Evolutionary conservation across 352 stramenopile species (phyloP), one percentile per base, ranked within the genome.

Genomic region (Thalassiosira gravida): DNA sequence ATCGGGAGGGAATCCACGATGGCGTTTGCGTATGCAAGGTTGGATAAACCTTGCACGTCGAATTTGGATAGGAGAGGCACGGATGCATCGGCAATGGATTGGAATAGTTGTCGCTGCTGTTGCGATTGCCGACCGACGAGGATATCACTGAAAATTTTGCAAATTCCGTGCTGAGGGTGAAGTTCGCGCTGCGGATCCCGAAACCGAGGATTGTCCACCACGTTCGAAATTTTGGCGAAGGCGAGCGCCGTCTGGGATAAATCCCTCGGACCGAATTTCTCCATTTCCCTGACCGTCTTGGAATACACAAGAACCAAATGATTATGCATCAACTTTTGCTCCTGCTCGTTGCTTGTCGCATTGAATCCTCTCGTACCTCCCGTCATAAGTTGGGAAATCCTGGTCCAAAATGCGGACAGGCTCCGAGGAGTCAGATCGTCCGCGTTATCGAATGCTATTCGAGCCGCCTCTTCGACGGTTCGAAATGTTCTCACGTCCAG

Each of bases 361-460:
- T n/a, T n/a, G n/a, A n/a, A n/a, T n/a, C n/a, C n/a, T n/a, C n/a
- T n/a, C n/a, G n/a, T n/a, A n/a, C n/a, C n/a, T n/a, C n/a, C n/a
- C n/a, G n/a, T n/a, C n/a, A n/a, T n/a, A n/a, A n/a, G n/a, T n/a
- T n/a, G n/a, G n/a, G n/a, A n/a, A n/a, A n/a, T n/a, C n/a, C 27
- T 22, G 2, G 59, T 58, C 59, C 59, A 68, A 22, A 57, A 68
- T 2, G 59, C 32, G n/a, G 59, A 68, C 0, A 68, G 9, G n/a
- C 56, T 25, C 3, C 47, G 20, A 1, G 11, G 59, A 6, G 14
- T 50, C 37, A 68, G 14, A 20, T 32, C 2, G 5, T 42, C 20
- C 30, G 49, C n/a, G 24, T 37, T 7, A 8, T 32, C 13, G 16
- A 18, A 14, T 0, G 59, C 59, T 39, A 68, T n/a, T 29, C 22